Base-by-base conservation (phyloP, 2,329 filamentous ascomycete genomes). In the Talaromyces sp. region DNA sequence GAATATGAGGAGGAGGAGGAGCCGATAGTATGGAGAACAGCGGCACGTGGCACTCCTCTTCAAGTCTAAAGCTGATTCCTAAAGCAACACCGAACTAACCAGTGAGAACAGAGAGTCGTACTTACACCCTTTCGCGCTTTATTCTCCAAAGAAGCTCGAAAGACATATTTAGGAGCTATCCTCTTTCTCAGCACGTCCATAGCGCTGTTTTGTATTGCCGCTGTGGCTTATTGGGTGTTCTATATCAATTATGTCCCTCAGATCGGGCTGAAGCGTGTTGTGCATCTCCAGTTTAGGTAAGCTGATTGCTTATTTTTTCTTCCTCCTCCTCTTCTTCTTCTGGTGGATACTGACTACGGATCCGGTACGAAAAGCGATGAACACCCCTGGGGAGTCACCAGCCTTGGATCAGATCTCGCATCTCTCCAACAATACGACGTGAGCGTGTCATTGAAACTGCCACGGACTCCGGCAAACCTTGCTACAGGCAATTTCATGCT, bases 401-500 rank as follows among this genome's bases (percentile, higher is more conserved):
- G 75, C 19, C 74, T 89, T 13, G 75, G 77, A 11, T 70, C 81
- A 22, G 82, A 86, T 56, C 80, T 95, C 68, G 87, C 90, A 69
- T 82, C 87, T 19, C 83, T 86, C 56, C 94, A 97, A 75, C 85
- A 89, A 57, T 99, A 99, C 82, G 93, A 98, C 76, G 85, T 99
- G 49, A 84, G 86, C 5, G 83, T 98, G 1, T 83, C 87, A 24
- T 83, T 99, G 37, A 85, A 86, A 3, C 83, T 99, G 68, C 95
- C 95, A 19, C 88, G 89, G 47, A 95, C 92, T 2, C 88, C 87
- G 0, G 78, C 84, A 1, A 99, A 99, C 72, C 79, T 90, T 24
- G 85, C 85, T 2, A 85, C 86, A 14, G 95, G 95, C 33, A 98
- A 98, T 79, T 98, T 97, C 82, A 99, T 99, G 95, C 81, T 98